phyloP scores from a whole-genome alignment of 148 eudicot species.

The Camellia granthamiana region DNA sequence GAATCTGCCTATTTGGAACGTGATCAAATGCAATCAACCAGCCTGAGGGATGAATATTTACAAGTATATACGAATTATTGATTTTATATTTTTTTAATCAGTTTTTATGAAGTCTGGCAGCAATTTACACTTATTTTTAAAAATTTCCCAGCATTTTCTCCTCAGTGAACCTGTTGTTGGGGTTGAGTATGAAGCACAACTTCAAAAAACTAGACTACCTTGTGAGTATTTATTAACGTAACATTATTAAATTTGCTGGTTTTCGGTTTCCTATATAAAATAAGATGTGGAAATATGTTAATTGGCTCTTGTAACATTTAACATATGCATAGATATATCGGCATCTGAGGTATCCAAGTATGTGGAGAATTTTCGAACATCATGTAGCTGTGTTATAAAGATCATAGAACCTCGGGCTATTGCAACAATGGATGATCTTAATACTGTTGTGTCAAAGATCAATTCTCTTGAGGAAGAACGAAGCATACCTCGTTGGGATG shows the following conservation, averaged over 20 bases:
- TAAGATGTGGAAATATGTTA: background rate
- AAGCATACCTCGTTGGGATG: constrained; percentile 64
- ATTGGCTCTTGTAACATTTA: background rate
- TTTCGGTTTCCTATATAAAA: background rate
- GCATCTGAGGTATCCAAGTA: constrained; percentile 65
- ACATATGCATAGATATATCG: constrained; percentile 49
- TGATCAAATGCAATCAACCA: constrained; percentile 82
- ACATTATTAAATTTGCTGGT: background rate
- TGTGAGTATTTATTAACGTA: constrained; percentile 42
- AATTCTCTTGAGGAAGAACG: constrained; percentile 50
- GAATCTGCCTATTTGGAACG: constrained; percentile 90
- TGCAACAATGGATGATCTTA: constrained; percentile 59
- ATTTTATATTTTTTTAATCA: background rate
- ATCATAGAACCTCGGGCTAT: constrained; percentile 69
- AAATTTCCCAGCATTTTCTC: constrained; percentile 60
- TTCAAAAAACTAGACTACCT: constrained; percentile 70
- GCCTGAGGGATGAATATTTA: constrained; percentile 75
- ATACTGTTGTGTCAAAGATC: constrained; percentile 46
- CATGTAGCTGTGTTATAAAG: constrained; percentile 67
- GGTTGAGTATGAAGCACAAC: constrained; percentile 77
- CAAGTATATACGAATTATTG: constrained; percentile 41
- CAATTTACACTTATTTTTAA: constrained; percentile 6
- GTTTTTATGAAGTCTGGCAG: constrained; percentile 3
- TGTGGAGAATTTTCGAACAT: constrained; percentile 60
- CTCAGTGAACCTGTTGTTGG: constrained; percentile 69